phyloP scores from a whole-genome alignment of 106 monocot species.

The Apostasia shenzhenica region DNA sequence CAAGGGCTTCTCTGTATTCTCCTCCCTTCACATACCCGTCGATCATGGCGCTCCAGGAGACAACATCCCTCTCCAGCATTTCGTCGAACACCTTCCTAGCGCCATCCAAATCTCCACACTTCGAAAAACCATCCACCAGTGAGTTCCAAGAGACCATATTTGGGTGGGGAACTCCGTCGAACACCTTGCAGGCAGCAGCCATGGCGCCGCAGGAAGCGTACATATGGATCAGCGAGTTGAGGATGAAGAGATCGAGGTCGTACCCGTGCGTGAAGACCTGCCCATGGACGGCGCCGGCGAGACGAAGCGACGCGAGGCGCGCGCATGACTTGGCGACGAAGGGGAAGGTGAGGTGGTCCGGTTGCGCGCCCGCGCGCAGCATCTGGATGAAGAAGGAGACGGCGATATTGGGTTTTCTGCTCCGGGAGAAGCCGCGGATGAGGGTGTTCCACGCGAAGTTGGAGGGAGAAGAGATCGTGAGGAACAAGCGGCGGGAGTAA shows the following conservation, averaged over 20 bases:
- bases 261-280: constrained; percentile 22
- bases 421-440: constrained; percentile 51
- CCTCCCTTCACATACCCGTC: constrained; percentile 53
- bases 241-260: constrained; percentile 28
- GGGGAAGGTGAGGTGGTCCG: constrained; percentile 57
- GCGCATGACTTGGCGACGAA: constrained; percentile 57
- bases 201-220: constrained; percentile 38
- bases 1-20: constrained; percentile 33
- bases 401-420: constrained; percentile 33
- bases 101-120: constrained; percentile 37
- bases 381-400: constrained; percentile 32
- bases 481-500: constrained; percentile 30
- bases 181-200: constrained; percentile 24
- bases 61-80: constrained; percentile 49
- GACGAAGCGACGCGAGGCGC: constrained; percentile 21
- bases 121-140: constrained; percentile 43
- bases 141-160: constrained; percentile 64
- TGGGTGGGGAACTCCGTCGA: constrained; percentile 33
- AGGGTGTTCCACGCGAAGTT: constrained; percentile 48
- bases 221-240: constrained; percentile 66
- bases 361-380: constrained; percentile 19
- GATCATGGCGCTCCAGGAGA: constrained; percentile 72
- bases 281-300: constrained; percentile 30
- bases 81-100: constrained; percentile 41
- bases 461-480: constrained; percentile 17